Base-by-base conservation (phyloP, 2,329 filamentous ascomycete genomes). In the Nannizzia gypsea region DNA sequence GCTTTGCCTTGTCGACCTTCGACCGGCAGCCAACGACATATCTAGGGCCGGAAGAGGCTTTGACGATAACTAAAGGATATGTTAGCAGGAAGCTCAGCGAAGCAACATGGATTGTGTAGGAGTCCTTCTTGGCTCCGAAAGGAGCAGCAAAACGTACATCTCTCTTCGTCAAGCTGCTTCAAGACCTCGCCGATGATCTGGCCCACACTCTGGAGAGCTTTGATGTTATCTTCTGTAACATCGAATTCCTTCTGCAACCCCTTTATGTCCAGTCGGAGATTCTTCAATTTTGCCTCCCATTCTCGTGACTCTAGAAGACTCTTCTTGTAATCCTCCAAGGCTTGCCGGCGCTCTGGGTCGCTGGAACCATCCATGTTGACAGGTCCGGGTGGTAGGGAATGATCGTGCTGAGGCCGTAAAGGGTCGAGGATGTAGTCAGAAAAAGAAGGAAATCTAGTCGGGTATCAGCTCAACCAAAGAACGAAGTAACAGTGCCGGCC, bases 151-250 rank as follows among this genome's bases (percentile, higher is more conserved):
- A 31, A 78, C 89, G 74, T 80, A 96, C 92, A 99, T 86, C 93
- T 82, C 81, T 99, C 95, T 70, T 99, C 93, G 72, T 99, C 93
- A 65, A 99, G 82, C 80, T 99, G 95, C 80, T 99, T 99, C 71
- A 99, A 79, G 63, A 99, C 95, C 77, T 99, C 93, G 69, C 93
- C 93, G 74, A 99, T 97, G 76, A 99, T 99, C 79, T 99, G 93
- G 57, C 93, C 93, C 59, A 99, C 93, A 74, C 93, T 97, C 80
- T 99, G 93, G 70, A 99, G 80, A 66, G 93, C 93, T 81, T 99
- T 99, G 81, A 99, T 97, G 78, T 97, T 97, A 66, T 99, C 95
- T 74, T 99, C 93, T 59, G 93, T 97, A 67, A 92, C 85, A 74
- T 99, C 92, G 71, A 91, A 99, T 69, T 97, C 91, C 71, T 88